Base-by-base conservation (phyloP, 306 rosid species). In the Argentina anserina region DNA sequence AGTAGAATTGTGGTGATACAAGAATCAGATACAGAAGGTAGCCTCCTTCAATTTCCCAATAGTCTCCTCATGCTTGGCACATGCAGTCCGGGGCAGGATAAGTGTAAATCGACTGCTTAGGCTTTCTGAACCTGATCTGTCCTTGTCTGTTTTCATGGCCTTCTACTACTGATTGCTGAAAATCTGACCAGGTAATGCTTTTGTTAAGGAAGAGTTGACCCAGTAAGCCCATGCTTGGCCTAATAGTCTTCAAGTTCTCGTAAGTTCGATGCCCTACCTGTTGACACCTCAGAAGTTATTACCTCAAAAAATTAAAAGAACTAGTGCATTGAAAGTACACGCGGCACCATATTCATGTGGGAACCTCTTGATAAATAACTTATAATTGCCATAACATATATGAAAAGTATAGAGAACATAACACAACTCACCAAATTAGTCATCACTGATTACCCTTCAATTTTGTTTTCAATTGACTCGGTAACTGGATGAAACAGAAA, bases 221-320 rank as follows among this genome's bases (percentile, higher is more conserved):
- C 92, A 91, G 68, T 21, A 95, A 73, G 61, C 83, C 87, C 99
- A 95, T 91, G 82, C 89, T 95, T 50, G 99, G 99, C 83, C 99
- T 90, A 61, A 95, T 83, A 3, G 97, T 95, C 84, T 95, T 95
- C 81, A 82, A 74, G 86, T 88, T 95, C 81, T 81, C 83, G 67
- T 84, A 95, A 39, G 97, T 95, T 41, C 99, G 81, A 78, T 95
- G 99, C 61, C 99, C 99, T 68, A 90, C 97, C 99, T 95, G 84
- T 77, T 73, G 69, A 40, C 68, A 87, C 40, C 64, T 77, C 33
- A 83, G 49, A 73, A 46, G 60, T 31, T 9, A 25, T 45, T 65
- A 76, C 46, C 29, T 20, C 41, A 61, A 29, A 9, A 60, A 49
- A 1, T 14, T 11, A 61, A 36, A 14, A 29, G 1, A 76, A 67